Evolutionary conservation across 805 yeast genomes (phyloP), one percentile per base, ranked within the genome.

Genomic region (Suhomyces tanzawaensis): DNA sequence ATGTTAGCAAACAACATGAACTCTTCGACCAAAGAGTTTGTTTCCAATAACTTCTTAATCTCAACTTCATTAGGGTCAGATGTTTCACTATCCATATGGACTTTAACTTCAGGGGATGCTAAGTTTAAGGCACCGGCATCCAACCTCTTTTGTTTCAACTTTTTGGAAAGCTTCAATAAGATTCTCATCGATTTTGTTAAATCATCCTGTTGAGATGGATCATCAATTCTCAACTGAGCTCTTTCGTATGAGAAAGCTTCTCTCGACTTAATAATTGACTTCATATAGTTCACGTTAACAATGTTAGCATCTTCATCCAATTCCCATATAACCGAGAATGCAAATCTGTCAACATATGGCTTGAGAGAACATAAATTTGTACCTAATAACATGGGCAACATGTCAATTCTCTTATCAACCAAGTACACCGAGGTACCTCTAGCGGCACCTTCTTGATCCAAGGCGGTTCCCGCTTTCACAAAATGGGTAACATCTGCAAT

Each of bases 401-500:
- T 93, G 73, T 93, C 99, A 51, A 93, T 93, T 74, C 99, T 85
- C 64, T 93, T 91, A 60, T 93, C 99, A 11, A 93, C 99, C 40
- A 93, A 71, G 63, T 93, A 93, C 3, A 93, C 97, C 4, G 99
- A 90, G 0, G 99, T 93, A 53, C 97, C 98, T 64, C 99, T 79
- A 1, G 95, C 76, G 0, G 98, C 95, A 62, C 97, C 99, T 65
- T 93, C 99, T 31, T 79, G 83, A 58, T 93, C 99, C 42, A 93
- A 71, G 0, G 98, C 82, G 3, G 96, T 88, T 45, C 82, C 84
- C 0, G 99, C 83, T 62, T 89, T 88, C 32, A 93, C 99, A 56
- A 93, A 93, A 65, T 93, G 95, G 1, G 98, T 87, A 21, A 93
- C 99, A 65, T 93, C 99, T 7, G 99, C 99, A 68, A 93, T 93